Evolutionary conservation across 805 yeast species (phyloP), one percentile per base, ranked within the genome.

Genomic region (Cyberlindnera veronae): DNA sequence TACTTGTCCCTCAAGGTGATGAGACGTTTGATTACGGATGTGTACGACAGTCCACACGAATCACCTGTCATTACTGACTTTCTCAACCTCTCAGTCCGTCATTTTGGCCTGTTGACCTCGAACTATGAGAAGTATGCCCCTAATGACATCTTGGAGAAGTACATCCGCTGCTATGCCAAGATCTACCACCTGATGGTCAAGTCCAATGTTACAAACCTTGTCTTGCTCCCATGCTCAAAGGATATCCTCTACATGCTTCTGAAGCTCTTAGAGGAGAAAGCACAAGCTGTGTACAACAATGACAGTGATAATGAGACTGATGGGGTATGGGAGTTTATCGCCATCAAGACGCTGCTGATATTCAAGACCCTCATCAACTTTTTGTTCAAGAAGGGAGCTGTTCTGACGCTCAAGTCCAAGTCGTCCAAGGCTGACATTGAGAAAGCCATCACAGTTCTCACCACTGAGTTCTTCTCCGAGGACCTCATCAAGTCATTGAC

Each of bases 1-100:
- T 89, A 90, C 58, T 57, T 86, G 34, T 73, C 88, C 24, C 69
- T 90, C 45, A 91, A 93, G 60, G 79, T 77, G 21, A 61, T 85
- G 22, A 69, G 95, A 50, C 69, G 95, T 45, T 70, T 84, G 15
- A 69, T 88, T 3, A 80, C 81, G 2, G 91, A 83, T 54, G 95
- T 95, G 0, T 81, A 74, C 50, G 87, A 82, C 33, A 71, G 75
- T 45, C 84, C 87, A 2, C 80, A 85, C 45, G 73, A 80, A 33
- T 76, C 75, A 39, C 69, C 59, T 14, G 72, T 71, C 21, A 72
- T 87, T 3, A 63, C 62, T 13, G 88, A 81, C 37, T 83, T 89
- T 46, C 67, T 87, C 57, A 69, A 67, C 19, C 38, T 71, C 0
- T 66, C 84, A 0, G 64, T 80, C 3, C 67, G 67, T 8, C 89